Conservation (phyloP, 2,329 filamentous ascomycete species). For the Grosmannia serpens region DNA sequence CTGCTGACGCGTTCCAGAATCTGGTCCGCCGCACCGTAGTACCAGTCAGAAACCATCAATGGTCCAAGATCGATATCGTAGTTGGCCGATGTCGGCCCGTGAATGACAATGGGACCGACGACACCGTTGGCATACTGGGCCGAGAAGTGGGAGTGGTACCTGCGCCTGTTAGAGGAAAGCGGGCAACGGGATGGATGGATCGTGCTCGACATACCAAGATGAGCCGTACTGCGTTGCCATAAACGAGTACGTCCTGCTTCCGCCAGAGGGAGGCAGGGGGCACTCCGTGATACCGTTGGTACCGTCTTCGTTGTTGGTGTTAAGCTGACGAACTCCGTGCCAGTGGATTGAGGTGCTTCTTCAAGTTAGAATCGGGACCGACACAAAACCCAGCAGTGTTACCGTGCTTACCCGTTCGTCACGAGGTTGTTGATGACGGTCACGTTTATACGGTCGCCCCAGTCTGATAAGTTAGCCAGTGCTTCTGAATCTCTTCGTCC, state of each 20-base stretch:
- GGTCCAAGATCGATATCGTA: conserved; percentile 42
- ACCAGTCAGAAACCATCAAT: conserved; percentile 49
- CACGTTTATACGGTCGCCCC: conserved; percentile 42
- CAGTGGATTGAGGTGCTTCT: conserved; percentile 33
- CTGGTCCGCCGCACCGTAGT: conserved; percentile 30
- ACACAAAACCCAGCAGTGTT: background rate
- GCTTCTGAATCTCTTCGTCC: background rate
- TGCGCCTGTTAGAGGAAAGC: background rate
- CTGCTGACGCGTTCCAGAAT: conserved; percentile 20
- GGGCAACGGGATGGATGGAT: background rate
- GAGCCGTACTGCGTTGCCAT: conserved; percentile 27
- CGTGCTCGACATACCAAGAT: conserved; percentile 5
- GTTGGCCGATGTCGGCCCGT: conserved; percentile 34
- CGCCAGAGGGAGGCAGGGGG: conserved; percentile 24
- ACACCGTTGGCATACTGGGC: conserved; percentile 41
- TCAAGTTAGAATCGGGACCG: background rate
- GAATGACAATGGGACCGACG: conserved; percentile 36
- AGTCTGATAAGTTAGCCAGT: conserved; percentile 18
- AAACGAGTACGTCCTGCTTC: conserved; percentile 23
- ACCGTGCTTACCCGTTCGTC: conserved; percentile 22
- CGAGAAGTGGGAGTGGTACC: conserved; percentile 40
- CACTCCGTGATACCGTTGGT: conserved; percentile 31
- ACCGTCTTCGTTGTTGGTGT: conserved; percentile 33
- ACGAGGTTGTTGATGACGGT: conserved; percentile 53
- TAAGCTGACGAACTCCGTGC: conserved; percentile 34